A percentile compares a stretch with the other conserved stretches of the same genome.
These are phyloP conservation scores for Trichoderma afroharzianum DNA, from an alignment of 2,329 filamentous ascomycete genomes.

Conservation along the genomic window DNA sequence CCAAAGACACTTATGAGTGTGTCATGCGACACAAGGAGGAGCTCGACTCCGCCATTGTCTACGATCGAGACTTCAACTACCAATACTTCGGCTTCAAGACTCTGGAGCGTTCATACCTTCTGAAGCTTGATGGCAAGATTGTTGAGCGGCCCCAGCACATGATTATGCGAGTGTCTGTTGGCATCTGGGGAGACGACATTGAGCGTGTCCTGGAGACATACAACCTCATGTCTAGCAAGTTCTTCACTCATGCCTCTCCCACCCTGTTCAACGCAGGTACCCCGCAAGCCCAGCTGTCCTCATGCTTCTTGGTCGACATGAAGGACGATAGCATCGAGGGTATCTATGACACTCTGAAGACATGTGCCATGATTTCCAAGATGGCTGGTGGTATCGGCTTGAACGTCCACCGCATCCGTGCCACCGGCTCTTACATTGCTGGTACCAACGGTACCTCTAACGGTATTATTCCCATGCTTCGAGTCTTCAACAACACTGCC, in stretches of 20 bases:
- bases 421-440: slow-evolving; percentile 95
- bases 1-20: slow-evolving; percentile 81
- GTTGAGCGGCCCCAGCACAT: slow-evolving; percentile 97
- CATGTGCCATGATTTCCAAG: slow-evolving; percentile 99
- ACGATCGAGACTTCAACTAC: slow-evolving; percentile 99
- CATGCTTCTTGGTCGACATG: slow-evolving; percentile 99
- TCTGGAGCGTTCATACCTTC: slow-evolving; percentile 92
- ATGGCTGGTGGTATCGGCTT: slow-evolving; percentile 97
- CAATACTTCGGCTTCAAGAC: slow-evolving; percentile 99
- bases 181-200: slow-evolving; percentile 92
- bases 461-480: slow-evolving; percentile 94
- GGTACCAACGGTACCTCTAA: slow-evolving; percentile 98
- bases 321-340: slow-evolving; percentile 99
- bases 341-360: slow-evolving; percentile 99
- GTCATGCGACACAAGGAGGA: slow-evolving; percentile 96
- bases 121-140: slow-evolving; percentile 93
- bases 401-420: slow-evolving; percentile 93
- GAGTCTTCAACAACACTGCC: slow-evolving; percentile 98
- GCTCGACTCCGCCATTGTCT: slow-evolving; percentile 97
- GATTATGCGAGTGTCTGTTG: slow-evolving; percentile 98
- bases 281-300: slow-evolving; percentile 89
- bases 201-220: slow-evolving; percentile 97
- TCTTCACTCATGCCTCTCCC: slow-evolving; percentile 96
- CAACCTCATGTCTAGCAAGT: slow-evolving; percentile 98
- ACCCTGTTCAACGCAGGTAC: slow-evolving; percentile 98